Evolutionary conservation across 148 eudicot genomes (phyloP).

Genomic region (Polygonum aviculare): DNA sequence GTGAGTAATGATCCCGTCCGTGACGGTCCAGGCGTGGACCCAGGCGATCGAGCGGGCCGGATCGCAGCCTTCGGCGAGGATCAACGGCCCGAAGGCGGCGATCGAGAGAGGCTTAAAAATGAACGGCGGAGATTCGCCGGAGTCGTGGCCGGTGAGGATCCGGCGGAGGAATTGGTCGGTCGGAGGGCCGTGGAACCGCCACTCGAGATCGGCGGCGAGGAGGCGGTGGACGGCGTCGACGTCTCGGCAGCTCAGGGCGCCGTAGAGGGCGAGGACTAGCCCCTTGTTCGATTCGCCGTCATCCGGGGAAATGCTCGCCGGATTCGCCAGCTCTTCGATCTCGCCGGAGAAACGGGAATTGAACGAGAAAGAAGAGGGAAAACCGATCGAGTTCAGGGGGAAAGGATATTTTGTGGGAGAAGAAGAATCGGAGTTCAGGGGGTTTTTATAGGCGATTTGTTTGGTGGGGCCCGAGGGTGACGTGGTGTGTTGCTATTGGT

Average conservation of each 20-base stretch:
- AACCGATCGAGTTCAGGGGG: neutral
- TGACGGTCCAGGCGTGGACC: constrained; percentile 78
- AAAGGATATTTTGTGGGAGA: neutral
- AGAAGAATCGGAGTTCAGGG: neutral
- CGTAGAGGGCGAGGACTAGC: constrained; percentile 49
- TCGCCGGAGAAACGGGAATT: neutral
- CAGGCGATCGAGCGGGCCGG: constrained; percentile 40
- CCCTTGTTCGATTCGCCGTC: constrained; percentile 16
- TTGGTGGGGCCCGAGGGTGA: neutral
- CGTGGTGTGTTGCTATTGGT: neutral
- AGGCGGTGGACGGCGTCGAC: constrained; percentile 36
- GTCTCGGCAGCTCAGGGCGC: constrained; percentile 51
- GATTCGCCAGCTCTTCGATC: neutral
- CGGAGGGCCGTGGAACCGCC: constrained; percentile 85
- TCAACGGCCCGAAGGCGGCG: constrained; percentile 37
- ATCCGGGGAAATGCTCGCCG: neutral
- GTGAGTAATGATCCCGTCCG: constrained; percentile 43
- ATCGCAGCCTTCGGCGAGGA: constrained; percentile 62
- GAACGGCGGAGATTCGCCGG: constrained; percentile 13
- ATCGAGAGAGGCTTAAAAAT: constrained; percentile 30
- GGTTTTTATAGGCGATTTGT: neutral
- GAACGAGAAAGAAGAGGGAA: neutral
- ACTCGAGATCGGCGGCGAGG: constrained; percentile 56
- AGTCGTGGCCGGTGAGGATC: constrained; percentile 40
- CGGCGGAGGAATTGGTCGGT: constrained; percentile 64